Evolutionary conservation across 441 rosid species (phyloP), one percentile per base, ranked within the genome.

Genomic region (Aquilaria agallochum): DNA sequence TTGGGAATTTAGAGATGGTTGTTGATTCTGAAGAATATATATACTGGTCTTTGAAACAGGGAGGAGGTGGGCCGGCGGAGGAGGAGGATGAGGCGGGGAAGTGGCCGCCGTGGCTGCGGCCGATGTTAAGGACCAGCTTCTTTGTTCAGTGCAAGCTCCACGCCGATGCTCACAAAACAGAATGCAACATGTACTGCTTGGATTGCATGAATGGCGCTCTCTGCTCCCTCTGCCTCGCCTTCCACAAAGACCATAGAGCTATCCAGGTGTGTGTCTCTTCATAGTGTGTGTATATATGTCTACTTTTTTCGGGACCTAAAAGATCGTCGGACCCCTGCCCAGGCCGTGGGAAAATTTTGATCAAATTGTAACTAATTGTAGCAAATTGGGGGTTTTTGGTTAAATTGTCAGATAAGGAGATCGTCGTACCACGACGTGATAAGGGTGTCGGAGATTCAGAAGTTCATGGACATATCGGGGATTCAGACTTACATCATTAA

Each of bases 391-490:
- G 14, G 36, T 65, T 13, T 40, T 50, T 56, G 12, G 32, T 46
- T 5, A 1, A 40, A 20, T 20, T 20, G 27, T 20, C 64, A 80
- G 85, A 80, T 80, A 66, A 68, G 85, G 75, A 75, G 85, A 51
- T 80, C 85, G 3, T 80, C 85, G 2, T 80, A 80, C 77, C 85
- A 80, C 64, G 85, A 80, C 62, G 85, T 80, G 66, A 78, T 80
- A 50, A 80, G 85, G 66, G 85, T 80, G 2, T 60, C 74, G 3
- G 85, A 80, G 67, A 75, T 80, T 33, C 85, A 80, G 73, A 80
- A 75, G 31, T 66, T 64, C 52, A 11, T 80, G 62, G 85, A 80
- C 72, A 75, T 80, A 45, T 33, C 73, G 6, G 82, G 78, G 42
- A 75, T 80, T 20, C 85, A 80, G 51, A 80, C 85, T 2, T 80